Conservation (phyloP, 306 rosid species). For the Lathyrus aphaca region DNA sequence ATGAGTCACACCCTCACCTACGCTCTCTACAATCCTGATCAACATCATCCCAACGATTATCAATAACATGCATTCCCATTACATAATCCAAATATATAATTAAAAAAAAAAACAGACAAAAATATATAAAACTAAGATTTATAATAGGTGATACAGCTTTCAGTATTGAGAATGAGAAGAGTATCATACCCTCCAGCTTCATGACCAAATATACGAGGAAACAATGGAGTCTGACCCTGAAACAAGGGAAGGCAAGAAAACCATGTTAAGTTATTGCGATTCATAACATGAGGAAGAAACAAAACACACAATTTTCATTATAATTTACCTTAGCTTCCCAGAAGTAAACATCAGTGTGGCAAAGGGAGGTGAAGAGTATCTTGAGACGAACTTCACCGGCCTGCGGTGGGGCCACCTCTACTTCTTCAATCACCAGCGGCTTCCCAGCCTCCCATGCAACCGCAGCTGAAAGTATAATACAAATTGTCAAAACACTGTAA, state of each 20-base stretch:
- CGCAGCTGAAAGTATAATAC: constrained; percentile 40
- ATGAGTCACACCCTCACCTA: constrained; percentile 87
- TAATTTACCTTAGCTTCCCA: constrained; percentile 34
- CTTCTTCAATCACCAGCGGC: constrained; percentile 53
- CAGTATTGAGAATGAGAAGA: constrained; percentile 5
- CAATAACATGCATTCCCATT: not conserved
- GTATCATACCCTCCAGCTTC: constrained; percentile 84
- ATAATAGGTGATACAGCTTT: not conserved
- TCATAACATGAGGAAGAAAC: not conserved
- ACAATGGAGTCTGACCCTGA: constrained; percentile 86
- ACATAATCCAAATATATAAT: not conserved
- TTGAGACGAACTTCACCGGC: constrained; percentile 59
- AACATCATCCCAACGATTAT: constrained; percentile 22
- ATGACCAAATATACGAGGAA: constrained; percentile 95
- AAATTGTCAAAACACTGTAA: not conserved
- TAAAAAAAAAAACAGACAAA: not conserved
- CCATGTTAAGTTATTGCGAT: constrained; percentile 10
- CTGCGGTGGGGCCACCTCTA: constrained; percentile 59
- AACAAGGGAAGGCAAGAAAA: constrained; percentile 9
- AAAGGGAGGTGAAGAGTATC: constrained; percentile 61
- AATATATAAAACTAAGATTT: not conserved
- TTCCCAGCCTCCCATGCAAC: constrained; percentile 61
- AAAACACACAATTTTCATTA: no score
- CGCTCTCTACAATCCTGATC: constrained; percentile 68
- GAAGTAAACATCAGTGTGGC: constrained; percentile 59